Evolutionary conservation across 148 eudicot genomes (phyloP).

Genomic region (Fagopyrum tataricum): DNA sequence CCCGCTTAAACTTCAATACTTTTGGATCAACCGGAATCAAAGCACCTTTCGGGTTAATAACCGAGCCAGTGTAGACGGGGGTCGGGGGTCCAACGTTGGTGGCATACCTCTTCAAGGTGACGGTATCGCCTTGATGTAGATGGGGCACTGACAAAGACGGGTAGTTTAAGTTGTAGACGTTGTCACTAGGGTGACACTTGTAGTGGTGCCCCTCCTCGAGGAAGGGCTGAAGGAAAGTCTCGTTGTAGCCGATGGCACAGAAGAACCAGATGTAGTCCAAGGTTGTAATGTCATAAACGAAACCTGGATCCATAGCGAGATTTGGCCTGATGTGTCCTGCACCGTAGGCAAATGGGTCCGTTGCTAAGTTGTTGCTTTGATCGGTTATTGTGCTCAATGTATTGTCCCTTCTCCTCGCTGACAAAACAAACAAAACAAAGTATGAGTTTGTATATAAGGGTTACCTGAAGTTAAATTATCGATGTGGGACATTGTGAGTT

Average conservation of each 20-base stretch:
- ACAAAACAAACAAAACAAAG: not conserved
- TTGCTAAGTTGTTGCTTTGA: not conserved
- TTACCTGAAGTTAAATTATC: no score
- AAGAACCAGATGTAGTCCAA: slow-evolving; percentile 50
- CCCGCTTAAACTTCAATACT: slow-evolving; percentile 26
- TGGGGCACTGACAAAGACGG: slow-evolving; percentile 52
- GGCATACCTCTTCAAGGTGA: slow-evolving; percentile 37
- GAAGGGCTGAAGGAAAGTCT: slow-evolving; percentile 22
- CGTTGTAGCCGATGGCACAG: slow-evolving; percentile 47
- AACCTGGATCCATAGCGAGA: slow-evolving; percentile 54
- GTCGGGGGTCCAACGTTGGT: slow-evolving; percentile 56
- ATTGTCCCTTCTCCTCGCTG: slow-evolving; percentile 59
- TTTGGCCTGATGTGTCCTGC: slow-evolving; percentile 58
- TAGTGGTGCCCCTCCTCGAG: not conserved
- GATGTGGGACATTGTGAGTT: not conserved
- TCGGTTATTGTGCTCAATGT: slow-evolving; percentile 30
- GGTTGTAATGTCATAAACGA: slow-evolving; percentile 46
- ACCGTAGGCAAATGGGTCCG: slow-evolving; percentile 43
- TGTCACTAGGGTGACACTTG: slow-evolving; percentile 18
- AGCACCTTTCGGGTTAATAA: slow-evolving; percentile 28
- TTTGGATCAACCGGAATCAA: slow-evolving; percentile 37
- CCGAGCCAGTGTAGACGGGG: slow-evolving; percentile 21
- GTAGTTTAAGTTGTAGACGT: slow-evolving; percentile 36
- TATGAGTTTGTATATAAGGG: no score
- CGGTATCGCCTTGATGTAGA: slow-evolving; percentile 17